phyloP scores from a whole-genome alignment of 768 basidiomycete genomes.

The Suillus variegatus region DNA sequence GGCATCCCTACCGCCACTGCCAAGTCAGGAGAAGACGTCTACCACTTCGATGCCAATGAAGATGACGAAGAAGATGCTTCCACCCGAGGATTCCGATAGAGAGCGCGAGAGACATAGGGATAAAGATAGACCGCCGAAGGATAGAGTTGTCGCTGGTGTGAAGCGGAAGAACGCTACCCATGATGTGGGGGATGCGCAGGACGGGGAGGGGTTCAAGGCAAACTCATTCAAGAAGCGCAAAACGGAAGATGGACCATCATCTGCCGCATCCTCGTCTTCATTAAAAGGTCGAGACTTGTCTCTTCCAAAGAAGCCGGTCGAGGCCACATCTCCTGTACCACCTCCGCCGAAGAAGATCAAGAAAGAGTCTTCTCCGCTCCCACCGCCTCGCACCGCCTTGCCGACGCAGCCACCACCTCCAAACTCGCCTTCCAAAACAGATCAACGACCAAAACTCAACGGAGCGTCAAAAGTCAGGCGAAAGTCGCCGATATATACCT shows the following conservation, averaged over 20 bases:
- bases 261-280: slow-evolving; percentile 13
- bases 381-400: slow-evolving; percentile 20
- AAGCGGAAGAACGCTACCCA: slow-evolving; percentile 43
- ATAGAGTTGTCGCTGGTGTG: slow-evolving; percentile 21
- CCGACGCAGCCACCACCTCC: not conserved
- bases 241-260: slow-evolving; percentile 35
- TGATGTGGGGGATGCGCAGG: slow-evolving; percentile 34
- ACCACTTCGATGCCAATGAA: slow-evolving; percentile 9
- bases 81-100: slow-evolving; percentile 30
- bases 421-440: not conserved
- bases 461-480: slow-evolving; percentile 5
- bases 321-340: slow-evolving; percentile 16
- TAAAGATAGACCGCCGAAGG: slow-evolving; percentile 25
- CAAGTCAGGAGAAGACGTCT: slow-evolving; percentile 28
- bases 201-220: slow-evolving; percentile 17
- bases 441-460: not conserved
- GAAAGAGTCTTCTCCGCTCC: slow-evolving; percentile 36
- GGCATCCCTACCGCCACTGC: slow-evolving; percentile 24
- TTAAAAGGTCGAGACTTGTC: slow-evolving; percentile 21
- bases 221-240: slow-evolving; percentile 43
- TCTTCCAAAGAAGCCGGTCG: slow-evolving; percentile 39
- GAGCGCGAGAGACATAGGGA: slow-evolving; percentile 24
- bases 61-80: slow-evolving; percentile 23
- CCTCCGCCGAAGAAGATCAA: slow-evolving; percentile 33
- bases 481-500: slow-evolving; percentile 32